phyloP scores from a whole-genome alignment of 345 rosid genomes.

The Salix viminalis region DNA sequence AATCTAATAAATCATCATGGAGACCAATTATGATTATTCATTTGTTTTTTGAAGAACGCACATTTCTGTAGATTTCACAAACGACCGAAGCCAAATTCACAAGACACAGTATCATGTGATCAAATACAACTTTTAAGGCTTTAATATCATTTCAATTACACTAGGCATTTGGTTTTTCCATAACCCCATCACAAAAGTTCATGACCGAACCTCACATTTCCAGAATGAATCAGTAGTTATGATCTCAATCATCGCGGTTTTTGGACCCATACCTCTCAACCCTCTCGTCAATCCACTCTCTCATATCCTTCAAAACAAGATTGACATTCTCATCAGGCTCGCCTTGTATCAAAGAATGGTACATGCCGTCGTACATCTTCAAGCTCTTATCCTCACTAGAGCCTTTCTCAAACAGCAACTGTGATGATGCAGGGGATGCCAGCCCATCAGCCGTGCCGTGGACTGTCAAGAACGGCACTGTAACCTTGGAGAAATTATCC shows the following conservation, averaged over 20 bases:
- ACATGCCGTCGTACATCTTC: constrained; percentile 91
- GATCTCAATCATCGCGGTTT: not conserved
- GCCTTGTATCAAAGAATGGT: constrained; percentile 84
- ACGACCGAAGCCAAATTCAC: too few species aligned
- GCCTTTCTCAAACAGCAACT: constrained; percentile 72
- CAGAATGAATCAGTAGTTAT: not conserved
- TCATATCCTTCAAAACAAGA: constrained; percentile 77
- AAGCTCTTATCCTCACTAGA: constrained; percentile 68
- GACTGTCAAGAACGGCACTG: constrained; percentile 57
- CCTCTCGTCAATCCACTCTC: constrained; percentile 93
- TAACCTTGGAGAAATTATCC: constrained; percentile 60
- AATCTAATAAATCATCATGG: too few species aligned
- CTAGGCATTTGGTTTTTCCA: not conserved
- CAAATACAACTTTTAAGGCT: not conserved
- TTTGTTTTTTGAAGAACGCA: too few species aligned
- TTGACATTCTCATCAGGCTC: constrained; percentile 80
- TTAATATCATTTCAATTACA: not conserved
- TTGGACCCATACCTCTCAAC: constrained; percentile 55
- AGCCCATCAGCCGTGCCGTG: constrained; percentile 88
- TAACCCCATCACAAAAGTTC: not conserved
- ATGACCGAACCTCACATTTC: not conserved
- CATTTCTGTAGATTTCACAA: too few species aligned
- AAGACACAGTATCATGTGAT: too few species aligned
- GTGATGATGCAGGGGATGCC: constrained; percentile 66
- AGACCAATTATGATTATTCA: too few species aligned